A percentile compares a stretch with the other conserved stretches of the same genome.
Conservation (phyloP, 2,329 filamentous ascomycete species). For the Neofusicoccum sp. region DNA sequence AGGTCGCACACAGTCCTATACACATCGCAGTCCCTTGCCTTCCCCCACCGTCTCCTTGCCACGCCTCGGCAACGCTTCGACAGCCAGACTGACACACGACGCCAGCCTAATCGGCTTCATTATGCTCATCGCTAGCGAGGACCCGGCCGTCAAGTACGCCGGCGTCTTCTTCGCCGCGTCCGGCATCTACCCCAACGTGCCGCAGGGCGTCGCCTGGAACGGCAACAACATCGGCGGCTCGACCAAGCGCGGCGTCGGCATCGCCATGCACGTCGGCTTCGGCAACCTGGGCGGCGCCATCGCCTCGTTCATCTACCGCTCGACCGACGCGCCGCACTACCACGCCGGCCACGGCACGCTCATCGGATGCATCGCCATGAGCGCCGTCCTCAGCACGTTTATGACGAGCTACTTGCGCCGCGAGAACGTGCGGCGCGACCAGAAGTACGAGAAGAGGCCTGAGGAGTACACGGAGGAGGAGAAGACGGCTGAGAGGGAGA, state of each 20-base stretch:
- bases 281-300: constrained; percentile 40
- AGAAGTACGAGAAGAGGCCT: constrained; percentile 43
- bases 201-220: constrained; percentile 58
- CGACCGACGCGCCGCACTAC: constrained; percentile 45
- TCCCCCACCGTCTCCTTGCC: neutral
- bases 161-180: constrained; percentile 41
- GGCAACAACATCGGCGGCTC: constrained; percentile 58
- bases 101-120: constrained; percentile 39
- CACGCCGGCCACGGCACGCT: constrained; percentile 47
- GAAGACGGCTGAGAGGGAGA: constrained; percentile 52
- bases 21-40: neutral
- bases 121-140: constrained; percentile 34
- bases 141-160: constrained; percentile 36
- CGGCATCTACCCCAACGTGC: constrained; percentile 56
- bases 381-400: constrained; percentile 49
- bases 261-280: constrained; percentile 56
- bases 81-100: neutral
- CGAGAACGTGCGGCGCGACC: constrained; percentile 57
- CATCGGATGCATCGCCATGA: constrained; percentile 47
- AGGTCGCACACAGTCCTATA: neutral
- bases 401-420: constrained; percentile 59
- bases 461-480: constrained; percentile 55
- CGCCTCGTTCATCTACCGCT: constrained; percentile 50
- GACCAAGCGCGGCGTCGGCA: constrained; percentile 55
- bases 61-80: neutral